Evolutionary conservation across 2,329 filamentous ascomycete genomes (phyloP).

Genomic region (Sarocladiaceae sp.): DNA sequence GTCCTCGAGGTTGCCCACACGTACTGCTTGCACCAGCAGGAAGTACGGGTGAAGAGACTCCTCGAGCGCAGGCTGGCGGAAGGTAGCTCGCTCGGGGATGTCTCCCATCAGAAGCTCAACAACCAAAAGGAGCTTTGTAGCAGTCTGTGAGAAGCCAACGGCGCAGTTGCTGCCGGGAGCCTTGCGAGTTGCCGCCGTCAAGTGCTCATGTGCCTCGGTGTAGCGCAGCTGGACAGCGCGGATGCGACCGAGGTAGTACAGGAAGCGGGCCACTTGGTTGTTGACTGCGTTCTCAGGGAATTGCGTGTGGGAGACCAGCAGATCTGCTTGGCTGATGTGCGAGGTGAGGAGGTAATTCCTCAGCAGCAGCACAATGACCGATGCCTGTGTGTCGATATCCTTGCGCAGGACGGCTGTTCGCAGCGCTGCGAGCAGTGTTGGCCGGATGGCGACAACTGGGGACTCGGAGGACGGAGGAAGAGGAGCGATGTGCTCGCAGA

Average conservation of each 20-base stretch:
- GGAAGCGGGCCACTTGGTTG: constrained; percentile 94
- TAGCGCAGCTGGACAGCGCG: constrained; percentile 94
- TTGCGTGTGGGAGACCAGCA: constrained; percentile 90
- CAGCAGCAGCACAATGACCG: constrained; percentile 88
- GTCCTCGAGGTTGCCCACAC: constrained; percentile 90
- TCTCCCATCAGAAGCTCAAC: constrained; percentile 98
- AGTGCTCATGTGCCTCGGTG: constrained; percentile 91
- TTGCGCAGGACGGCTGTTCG: constrained; percentile 94
- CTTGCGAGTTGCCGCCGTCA: constrained; percentile 90
- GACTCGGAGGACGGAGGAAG: constrained; percentile 85
- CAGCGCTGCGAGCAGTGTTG: constrained; percentile 78
- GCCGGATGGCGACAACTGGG: constrained; percentile 78
- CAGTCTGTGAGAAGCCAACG: constrained; percentile 90
- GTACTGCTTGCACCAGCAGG: constrained; percentile 86
- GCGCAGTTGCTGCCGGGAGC: constrained; percentile 85
- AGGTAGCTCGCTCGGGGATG: constrained; percentile 90
- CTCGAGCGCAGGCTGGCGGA: constrained; percentile 85
- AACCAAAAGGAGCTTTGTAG: constrained; percentile 91
- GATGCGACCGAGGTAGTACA: constrained; percentile 96
- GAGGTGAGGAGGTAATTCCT: constrained; percentile 95
- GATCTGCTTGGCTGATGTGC: constrained; percentile 93
- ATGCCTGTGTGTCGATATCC: constrained; percentile 94
- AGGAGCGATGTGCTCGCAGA: constrained; percentile 84
- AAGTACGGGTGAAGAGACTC: constrained; percentile 88
- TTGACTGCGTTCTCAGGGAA: constrained; percentile 93